These are phyloP conservation scores for Hymenoscyphus occultus DNA, from an alignment of 2,329 filamentous ascomycete genomes.

Conservation along the genomic window DNA sequence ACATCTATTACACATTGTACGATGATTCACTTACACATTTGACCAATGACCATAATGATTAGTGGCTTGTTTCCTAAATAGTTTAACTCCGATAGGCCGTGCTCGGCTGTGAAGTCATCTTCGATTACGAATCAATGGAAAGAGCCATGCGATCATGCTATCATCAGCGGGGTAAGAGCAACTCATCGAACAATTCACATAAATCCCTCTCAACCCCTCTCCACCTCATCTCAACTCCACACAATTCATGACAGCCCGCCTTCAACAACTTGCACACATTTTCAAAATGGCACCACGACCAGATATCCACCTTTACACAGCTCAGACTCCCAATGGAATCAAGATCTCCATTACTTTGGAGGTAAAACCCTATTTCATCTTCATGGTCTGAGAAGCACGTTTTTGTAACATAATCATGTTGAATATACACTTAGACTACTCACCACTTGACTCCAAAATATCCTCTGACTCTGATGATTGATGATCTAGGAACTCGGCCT, in stretches of 20 bases:
- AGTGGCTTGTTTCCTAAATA: background rate
- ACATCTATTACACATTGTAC: background rate
- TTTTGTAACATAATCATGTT: background rate
- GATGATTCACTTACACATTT: background rate
- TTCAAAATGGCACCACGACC: conserved; percentile 43
- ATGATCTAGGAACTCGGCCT: conserved; percentile 62
- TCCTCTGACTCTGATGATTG: background rate
- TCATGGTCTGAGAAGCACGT: background rate
- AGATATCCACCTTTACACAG: conserved; percentile 50
- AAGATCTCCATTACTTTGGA: conserved; percentile 85
- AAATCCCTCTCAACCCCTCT: background rate
- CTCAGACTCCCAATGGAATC: conserved; percentile 83
- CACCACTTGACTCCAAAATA: background rate
- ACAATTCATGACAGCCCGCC: conserved; percentile 24
- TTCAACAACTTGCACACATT: conserved; percentile 25
- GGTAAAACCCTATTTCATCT: conserved; percentile 18
- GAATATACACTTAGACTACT: background rate
- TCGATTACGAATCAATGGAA: background rate
- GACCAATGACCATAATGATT: background rate
- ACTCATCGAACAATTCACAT: background rate
- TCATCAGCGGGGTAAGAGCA: background rate
- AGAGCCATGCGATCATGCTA: background rate
- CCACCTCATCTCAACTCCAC: background rate
- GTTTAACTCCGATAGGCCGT: background rate
- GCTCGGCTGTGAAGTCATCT: background rate